Percentiles rank a stretch among this genome's conserved stretches.
These are phyloP conservation scores for Sclerotinia borealis DNA, from an alignment of 2,329 filamentous ascomycete species.

Conservation along the genomic window DNA sequence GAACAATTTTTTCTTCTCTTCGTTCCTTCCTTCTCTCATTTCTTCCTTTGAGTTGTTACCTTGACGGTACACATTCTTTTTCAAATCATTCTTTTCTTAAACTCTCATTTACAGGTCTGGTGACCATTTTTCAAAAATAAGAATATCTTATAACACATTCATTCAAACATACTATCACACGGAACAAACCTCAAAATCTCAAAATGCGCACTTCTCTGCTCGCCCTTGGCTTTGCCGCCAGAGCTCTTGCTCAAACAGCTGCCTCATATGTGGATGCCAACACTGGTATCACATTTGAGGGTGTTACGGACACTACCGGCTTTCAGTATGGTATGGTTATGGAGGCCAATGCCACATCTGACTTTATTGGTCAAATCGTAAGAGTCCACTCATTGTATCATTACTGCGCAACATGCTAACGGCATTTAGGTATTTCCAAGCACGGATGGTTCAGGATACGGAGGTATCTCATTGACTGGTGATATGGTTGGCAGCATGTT, in stretches of 20 bases:
- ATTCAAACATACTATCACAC: neutral
- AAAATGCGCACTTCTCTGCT: slow-evolving; percentile 8
- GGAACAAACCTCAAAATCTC: neutral
- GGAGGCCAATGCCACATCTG: slow-evolving; percentile 41
- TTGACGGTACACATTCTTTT: slow-evolving; percentile 12
- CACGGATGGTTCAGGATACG: slow-evolving; percentile 37
- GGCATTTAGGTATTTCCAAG: slow-evolving; percentile 2
- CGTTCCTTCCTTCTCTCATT: neutral
- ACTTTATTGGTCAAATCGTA: slow-evolving; percentile 51
- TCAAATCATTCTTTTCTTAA: slow-evolving; percentile 8
- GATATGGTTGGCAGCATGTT: slow-evolving; percentile 43
- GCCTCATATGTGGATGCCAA: slow-evolving; percentile 36
- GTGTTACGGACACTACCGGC: slow-evolving; percentile 33
- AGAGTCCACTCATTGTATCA: slow-evolving; percentile 23
- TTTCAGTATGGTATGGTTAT: slow-evolving; percentile 46
- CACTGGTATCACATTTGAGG: slow-evolving; percentile 42
- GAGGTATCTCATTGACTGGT: slow-evolving; percentile 42
- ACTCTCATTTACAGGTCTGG: slow-evolving; percentile 9
- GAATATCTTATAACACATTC: neutral
- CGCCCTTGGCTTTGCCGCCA: slow-evolving; percentile 1
- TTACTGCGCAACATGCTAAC: neutral
- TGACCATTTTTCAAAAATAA: neutral
- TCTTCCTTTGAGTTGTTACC: neutral
- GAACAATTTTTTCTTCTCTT: slow-evolving; percentile 4
- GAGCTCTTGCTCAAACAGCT: slow-evolving; percentile 17